Base-by-base conservation (phyloP, 257 asterid genomes). In the Leptodermis oblonga region DNA sequence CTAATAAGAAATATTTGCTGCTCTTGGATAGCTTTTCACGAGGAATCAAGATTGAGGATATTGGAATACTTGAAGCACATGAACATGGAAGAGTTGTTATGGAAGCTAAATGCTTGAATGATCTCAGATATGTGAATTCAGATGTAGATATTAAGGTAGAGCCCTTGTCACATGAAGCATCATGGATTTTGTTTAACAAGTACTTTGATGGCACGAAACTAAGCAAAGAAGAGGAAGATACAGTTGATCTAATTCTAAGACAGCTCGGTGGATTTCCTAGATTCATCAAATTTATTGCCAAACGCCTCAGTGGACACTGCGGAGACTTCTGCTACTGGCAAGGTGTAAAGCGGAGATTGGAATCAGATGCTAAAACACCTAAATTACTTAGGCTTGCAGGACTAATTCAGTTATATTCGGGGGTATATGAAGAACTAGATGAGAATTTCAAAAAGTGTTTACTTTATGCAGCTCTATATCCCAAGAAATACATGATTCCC, bases 111-210 rank as follows among this genome's bases (percentile, higher is more conserved):
- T 0, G 26, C 7, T 22, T 22, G 9, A 22, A 2, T 4, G 1
- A 4, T 0, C 13, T n/a, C 8, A 22, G 10, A 5, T 7, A n/a
- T n/a, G 28, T n/a, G 7, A 0, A 1, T 0, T 22, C 7, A 0
- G 30, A 52, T 22, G 1, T 17, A 22, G 1, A 4, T 3, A n/a
- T 52, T 22, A 4, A 52, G 26, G 13, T 52, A n/a, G 7, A 52
- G 14, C 3, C 20, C 4, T 22, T 52, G n/a, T n/a, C 30, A 4
- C 1, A 5, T n/a, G 14, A 8, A 2, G 49, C 9, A 43, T 43
- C 49, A 8, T 43, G 49, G 11, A 8, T 8, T 17, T 8, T 43
- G 49, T 43, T 43, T 43, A 43, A 2, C 9, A 12, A 43, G 49
- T 3, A 8, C 11, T 43, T 43, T 43, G 3, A 8, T n/a, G n/a